These are phyloP conservation scores for Petunia hybrid DNA, from an alignment of 305 asterid genomes.

Conservation along the genomic window DNA sequence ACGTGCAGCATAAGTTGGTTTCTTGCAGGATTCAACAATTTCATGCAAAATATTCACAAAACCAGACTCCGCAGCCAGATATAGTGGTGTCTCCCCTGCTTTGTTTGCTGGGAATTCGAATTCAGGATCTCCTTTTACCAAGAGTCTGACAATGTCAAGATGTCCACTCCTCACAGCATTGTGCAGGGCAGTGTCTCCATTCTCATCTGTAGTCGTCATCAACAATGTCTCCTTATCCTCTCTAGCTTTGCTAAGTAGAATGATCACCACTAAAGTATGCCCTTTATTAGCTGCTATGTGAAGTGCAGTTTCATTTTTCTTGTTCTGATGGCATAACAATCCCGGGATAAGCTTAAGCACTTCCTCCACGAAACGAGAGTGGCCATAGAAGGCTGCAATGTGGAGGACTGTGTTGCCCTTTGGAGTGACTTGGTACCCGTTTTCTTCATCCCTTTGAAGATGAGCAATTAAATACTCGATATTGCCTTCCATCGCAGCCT, in stretches of 20 bases:
- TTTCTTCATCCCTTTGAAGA: neutral
- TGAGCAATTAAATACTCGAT: neutral
- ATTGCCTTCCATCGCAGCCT: constrained; percentile 21
- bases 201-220: neutral
- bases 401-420: constrained; percentile 36
- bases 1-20: constrained; percentile 27
- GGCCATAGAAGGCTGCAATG: constrained; percentile 29
- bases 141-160: neutral
- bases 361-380: neutral
- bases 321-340: neutral
- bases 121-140: constrained; percentile 28
- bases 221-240: neutral
- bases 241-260: constrained; percentile 12
- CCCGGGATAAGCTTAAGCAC: neutral
- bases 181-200: constrained; percentile 24
- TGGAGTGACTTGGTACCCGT: constrained; percentile 6
- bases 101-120: constrained; percentile 29
- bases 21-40: constrained; percentile 21
- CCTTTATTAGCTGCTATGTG: constrained; percentile 29
- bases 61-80: constrained; percentile 29
- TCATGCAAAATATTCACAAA: neutral
- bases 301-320: constrained; percentile 20
- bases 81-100: constrained; percentile 34
- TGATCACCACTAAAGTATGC: neutral
- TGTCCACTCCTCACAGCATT: constrained; percentile 11